These are phyloP conservation scores for Leishmania lainsoni DNA, from an alignment of 208 protist species.

Conservation along the genomic window DNA sequence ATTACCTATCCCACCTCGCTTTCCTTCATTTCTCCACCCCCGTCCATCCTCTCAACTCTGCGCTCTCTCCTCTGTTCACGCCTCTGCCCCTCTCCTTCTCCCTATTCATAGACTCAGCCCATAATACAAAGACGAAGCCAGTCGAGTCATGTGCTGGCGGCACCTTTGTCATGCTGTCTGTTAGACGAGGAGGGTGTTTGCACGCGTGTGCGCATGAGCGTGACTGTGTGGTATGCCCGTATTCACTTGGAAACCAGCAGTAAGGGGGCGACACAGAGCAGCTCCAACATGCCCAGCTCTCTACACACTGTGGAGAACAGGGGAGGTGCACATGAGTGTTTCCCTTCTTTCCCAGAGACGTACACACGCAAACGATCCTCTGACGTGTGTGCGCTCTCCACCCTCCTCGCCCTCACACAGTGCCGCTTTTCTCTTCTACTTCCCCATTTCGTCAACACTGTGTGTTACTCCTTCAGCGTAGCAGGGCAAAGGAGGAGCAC, in stretches of 20 bases:
- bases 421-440: no score
- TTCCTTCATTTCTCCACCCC: no score
- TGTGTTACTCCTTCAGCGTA: no score
- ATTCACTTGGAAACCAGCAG: not conserved
- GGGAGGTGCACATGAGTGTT: not conserved
- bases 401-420: no score
- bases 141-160: not conserved
- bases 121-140: not conserved
- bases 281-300: not conserved
- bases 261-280: not conserved
- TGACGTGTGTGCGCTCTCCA: not conserved
- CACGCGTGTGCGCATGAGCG: not conserved
- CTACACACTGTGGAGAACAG: not conserved
- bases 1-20: not conserved
- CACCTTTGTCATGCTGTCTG: not conserved
- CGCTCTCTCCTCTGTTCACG: not conserved
- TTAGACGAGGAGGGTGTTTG: not conserved
- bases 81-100: not conserved
- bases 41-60: not conserved
- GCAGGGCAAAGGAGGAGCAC: no score
- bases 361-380: not conserved
- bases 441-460: no score
- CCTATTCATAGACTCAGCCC: not conserved
- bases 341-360: not conserved
- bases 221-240: not conserved